Base-by-base conservation (phyloP, 2,329 filamentous ascomycete species). In the Aspergillus pseudotamarii region DNA sequence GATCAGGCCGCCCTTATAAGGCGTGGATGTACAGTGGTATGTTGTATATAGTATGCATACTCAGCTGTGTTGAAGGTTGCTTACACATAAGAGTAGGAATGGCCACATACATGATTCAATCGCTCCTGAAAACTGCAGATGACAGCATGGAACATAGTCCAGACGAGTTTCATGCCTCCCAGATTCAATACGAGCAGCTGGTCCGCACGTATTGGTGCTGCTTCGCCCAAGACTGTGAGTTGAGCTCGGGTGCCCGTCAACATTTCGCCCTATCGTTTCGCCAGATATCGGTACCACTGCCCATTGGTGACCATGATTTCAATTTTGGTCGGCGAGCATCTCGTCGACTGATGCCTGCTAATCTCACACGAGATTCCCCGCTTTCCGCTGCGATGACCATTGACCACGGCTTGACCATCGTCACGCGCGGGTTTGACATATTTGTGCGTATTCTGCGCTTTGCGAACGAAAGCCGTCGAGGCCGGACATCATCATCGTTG, bases 11-110 rank as follows among this genome's bases (percentile, higher is more conserved):
- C 4, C 74, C 75, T 3, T 78, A 78, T 61, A 74, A 76, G 50
- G 75, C 75, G 2, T 78, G 75, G 75, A 78, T 78, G 75, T 78
- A 77, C 59, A 78, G 75, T 53, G 75, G 75, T 76, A 66, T 21
- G 67, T 65, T 9, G 19, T 51, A 32, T 12, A 19, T 51, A 6
- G 6, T 28, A 12, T 21, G 8, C 10, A 19, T 21, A 9, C 12
- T 10, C 46, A n/a, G 3, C 0, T 6, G 46, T 3, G 6, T 32
- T 5, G 36, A 9, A 56, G 23, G 55, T 26, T 10, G 12, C 59
- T 70, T n/a, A 70, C 34, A 45, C 21, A 4, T 10, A 43, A 30
- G 12, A 23, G 8, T 30, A 77, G 75, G 75, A 19, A 78, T 78
- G 75, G 75, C 75, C 6, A 78, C 75, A 0, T 78, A 78, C 46